Evolutionary conservation across 2,329 filamentous ascomycete genomes (phyloP).

Genomic region (Fusarium subtropicale): DNA sequence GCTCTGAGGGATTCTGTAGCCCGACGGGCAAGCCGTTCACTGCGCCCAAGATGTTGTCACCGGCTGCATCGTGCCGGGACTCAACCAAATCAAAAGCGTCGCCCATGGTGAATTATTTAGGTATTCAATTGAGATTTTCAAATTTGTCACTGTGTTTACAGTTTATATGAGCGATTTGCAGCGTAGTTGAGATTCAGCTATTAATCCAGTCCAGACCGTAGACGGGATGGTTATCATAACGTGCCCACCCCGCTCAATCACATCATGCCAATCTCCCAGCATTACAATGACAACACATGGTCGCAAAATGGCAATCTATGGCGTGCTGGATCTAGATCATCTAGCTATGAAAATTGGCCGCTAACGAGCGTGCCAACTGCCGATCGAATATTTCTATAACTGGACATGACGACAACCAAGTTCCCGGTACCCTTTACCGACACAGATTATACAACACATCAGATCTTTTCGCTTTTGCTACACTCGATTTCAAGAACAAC

Average conservation of each 20-base stretch:
- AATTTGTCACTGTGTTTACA: too few relatives aligned
- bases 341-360: not conserved
- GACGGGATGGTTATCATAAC: not conserved
- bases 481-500: not conserved
- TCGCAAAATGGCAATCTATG: conserved; percentile 2
- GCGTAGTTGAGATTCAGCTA: not conserved
- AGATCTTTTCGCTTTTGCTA: not conserved
- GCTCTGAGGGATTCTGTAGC: not conserved
- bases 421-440: not conserved
- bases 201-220: not conserved
- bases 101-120: not conserved
- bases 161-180: not conserved
- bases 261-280: not conserved
- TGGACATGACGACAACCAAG: not conserved
- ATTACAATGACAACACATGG: not conserved
- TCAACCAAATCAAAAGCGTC: not conserved
- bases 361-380: not conserved
- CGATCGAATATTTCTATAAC: not conserved
- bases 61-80: not conserved
- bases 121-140: accelerated
- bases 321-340: not conserved
- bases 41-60: not conserved
- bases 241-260: not conserved
- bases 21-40: not conserved
- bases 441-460: not conserved